Evolutionary conservation across 768 basidiomycete species (phyloP).

Genomic region (Panaeolus cyanescens): DNA sequence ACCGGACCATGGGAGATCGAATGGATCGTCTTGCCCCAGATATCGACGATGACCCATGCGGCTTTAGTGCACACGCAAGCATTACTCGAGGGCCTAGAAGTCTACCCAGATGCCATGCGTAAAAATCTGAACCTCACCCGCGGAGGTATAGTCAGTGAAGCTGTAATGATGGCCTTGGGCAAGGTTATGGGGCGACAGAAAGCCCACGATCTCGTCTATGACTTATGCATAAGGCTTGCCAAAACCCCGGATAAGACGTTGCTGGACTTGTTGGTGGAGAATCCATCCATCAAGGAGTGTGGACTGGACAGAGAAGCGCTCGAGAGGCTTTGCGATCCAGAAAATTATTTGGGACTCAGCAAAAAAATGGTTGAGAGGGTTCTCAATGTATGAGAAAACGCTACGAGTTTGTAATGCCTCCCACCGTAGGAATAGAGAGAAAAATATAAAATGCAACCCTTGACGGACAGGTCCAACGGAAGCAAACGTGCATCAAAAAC

Average conservation of each 20-base stretch:
- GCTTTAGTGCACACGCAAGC: conserved; percentile 36
- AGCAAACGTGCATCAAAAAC: conserved; percentile 1
- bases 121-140: conserved; percentile 39
- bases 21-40: conserved; percentile 48
- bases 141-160: conserved; percentile 44
- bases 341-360: conserved; percentile 39
- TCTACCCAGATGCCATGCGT: conserved; percentile 40
- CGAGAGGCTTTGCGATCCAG: conserved; percentile 36
- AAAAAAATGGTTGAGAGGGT: conserved; percentile 30
- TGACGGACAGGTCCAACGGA: too few relatives aligned
- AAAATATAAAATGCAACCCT: neutral
- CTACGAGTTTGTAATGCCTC: neutral
- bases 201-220: conserved; percentile 46
- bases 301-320: conserved; percentile 28
- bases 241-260: conserved; percentile 24
- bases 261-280: conserved; percentile 30
- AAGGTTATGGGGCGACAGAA: conserved; percentile 43
- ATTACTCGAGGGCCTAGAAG: conserved; percentile 40
- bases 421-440: neutral
- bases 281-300: conserved; percentile 25
- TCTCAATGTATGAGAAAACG: neutral
- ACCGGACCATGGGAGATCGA: conserved; percentile 55
- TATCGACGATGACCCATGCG: conserved; percentile 42
- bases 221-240: conserved; percentile 35
- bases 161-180: conserved; percentile 50